Percentiles rank a stretch among this genome's conserved stretches.
phyloP scores from a whole-genome alignment of 768 basidiomycete genomes.

The Mycena filopes region DNA sequence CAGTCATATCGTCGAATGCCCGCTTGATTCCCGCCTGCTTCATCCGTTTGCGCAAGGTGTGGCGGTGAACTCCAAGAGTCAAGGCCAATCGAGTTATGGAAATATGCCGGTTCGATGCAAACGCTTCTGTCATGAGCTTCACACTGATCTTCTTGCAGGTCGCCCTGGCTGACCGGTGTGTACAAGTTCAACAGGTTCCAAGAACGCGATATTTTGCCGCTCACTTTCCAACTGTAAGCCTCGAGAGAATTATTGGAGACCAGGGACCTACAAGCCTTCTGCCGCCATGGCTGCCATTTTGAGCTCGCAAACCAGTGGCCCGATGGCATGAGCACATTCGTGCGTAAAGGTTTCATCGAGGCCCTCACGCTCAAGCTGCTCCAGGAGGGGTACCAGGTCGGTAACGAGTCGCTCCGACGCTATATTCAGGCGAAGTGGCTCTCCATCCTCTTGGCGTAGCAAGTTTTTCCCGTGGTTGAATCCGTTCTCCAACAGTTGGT shows the following conservation, averaged over 20 bases:
- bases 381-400: slow-evolving; percentile 22
- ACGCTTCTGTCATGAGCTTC: slow-evolving; percentile 24
- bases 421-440: slow-evolving; percentile 25
- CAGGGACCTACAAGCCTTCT: neutral
- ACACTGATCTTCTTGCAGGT: slow-evolving; percentile 25
- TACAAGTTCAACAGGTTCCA: slow-evolving; percentile 8
- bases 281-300: slow-evolving; percentile 14
- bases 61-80: neutral
- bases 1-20: neutral
- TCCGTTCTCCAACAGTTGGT: slow-evolving; percentile 20
- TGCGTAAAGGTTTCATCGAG: neutral
- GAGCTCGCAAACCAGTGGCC: slow-evolving; percentile 18
- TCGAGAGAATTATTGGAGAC: neutral
- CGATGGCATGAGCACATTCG: slow-evolving; percentile 22
- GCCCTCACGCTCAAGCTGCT: slow-evolving; percentile 22
- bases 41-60: neutral
- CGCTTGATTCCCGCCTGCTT: slow-evolving; percentile 4
- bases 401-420: slow-evolving; percentile 30
- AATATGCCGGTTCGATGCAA: slow-evolving; percentile 16
- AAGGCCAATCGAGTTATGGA: slow-evolving; percentile 5
- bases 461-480: slow-evolving; percentile 16
- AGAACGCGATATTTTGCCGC: neutral
- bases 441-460: slow-evolving; percentile 28
- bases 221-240: neutral
- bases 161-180: slow-evolving; percentile 16